phyloP scores from a whole-genome alignment of 2,329 filamentous ascomycete genomes.

The Cercospora zeina region DNA sequence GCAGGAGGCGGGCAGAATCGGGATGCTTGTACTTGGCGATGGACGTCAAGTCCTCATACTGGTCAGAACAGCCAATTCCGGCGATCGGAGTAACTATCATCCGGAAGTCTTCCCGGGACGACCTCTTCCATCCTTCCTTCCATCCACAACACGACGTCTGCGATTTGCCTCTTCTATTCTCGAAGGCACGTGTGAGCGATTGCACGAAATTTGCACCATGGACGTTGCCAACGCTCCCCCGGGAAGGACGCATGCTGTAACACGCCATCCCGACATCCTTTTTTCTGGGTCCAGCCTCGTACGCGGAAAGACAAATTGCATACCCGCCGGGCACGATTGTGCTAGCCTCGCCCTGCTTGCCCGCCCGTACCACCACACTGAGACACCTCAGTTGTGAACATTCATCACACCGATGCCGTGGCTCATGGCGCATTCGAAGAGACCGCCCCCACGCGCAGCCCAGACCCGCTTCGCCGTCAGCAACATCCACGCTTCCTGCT shows the following conservation, averaged over 20 bases:
- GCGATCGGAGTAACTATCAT: too few relatives aligned
- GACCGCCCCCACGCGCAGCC: neutral
- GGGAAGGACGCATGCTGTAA: neutral
- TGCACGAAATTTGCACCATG: neutral
- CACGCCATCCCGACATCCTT: neutral
- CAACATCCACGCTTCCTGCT: conserved; percentile 8
- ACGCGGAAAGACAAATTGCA: conserved; percentile 9
- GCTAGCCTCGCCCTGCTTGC: conserved; percentile 8
- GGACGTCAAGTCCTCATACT: too few relatives aligned
- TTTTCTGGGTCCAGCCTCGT: neutral
- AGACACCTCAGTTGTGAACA: neutral
- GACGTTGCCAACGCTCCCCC: neutral
- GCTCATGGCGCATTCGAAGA: neutral
- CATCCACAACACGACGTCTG: neutral
- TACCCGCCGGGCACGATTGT: conserved; percentile 3
- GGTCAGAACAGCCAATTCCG: too few relatives aligned
- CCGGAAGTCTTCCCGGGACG: too few relatives aligned
- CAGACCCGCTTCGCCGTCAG: neutral
- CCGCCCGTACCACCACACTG: conserved; percentile 1
- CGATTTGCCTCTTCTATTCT: neutral
- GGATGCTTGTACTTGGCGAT: too few relatives aligned
- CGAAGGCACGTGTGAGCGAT: neutral
- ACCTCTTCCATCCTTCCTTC: neutral
- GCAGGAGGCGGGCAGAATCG: too few relatives aligned
- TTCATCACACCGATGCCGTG: neutral